Evolutionary conservation across 2,329 filamentous ascomycete species (phyloP).

Genomic region (Exophiala dermatitidis): DNA sequence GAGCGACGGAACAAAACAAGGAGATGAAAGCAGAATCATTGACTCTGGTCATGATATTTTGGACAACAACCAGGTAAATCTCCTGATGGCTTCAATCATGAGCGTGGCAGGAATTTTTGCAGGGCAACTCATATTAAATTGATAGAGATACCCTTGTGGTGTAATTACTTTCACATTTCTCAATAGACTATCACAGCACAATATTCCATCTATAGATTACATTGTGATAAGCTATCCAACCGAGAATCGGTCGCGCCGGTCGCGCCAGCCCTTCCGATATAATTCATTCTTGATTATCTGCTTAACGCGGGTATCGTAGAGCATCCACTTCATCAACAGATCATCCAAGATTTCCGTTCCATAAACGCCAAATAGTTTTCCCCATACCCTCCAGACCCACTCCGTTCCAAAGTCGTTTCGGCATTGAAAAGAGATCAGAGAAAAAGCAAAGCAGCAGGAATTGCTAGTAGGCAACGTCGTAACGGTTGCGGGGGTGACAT

Average conservation of each 20-base stretch:
- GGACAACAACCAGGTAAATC: constrained; percentile 94
- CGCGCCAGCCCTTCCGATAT: too few species aligned
- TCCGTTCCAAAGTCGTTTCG: not conserved
- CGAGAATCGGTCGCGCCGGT: too few species aligned
- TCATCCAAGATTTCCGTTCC: not conserved
- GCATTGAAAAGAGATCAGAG: constrained; percentile 1
- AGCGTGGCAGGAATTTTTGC: constrained; percentile 68
- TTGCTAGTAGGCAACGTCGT: too few species aligned
- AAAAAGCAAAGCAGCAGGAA: constrained; percentile 2
- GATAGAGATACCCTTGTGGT: not conserved
- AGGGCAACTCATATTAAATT: constrained; percentile 28
- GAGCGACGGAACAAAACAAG: constrained; percentile 27
- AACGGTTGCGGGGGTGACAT: too few species aligned
- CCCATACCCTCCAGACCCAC: constrained; percentile 1
- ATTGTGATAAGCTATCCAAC: not conserved
- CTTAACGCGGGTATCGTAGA: constrained; percentile 1
- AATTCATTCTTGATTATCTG: too few species aligned
- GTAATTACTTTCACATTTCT: constrained; percentile 1
- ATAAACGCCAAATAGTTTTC: not conserved
- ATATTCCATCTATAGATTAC: not conserved
- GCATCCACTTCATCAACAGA: not conserved
- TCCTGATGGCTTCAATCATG: constrained; percentile 79
- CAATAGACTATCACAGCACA: not conserved
- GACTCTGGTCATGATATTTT: constrained; percentile 67
- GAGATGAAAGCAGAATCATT: constrained; percentile 53